Evolutionary conservation across 202 grass and related monocot species (phyloP).

Genomic region (Panicum hallii): DNA sequence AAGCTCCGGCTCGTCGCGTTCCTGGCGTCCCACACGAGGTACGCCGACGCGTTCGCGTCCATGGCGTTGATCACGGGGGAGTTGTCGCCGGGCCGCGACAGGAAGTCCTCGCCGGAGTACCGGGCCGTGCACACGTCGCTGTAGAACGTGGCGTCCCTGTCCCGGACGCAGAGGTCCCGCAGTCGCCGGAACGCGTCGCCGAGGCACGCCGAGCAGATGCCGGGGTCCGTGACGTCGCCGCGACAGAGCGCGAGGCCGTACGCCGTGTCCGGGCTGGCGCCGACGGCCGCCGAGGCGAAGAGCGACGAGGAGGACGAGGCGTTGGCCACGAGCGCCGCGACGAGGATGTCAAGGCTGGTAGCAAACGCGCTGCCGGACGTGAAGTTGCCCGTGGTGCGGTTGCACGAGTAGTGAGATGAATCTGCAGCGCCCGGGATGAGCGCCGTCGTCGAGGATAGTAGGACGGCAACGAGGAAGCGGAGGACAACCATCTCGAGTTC

Average conservation of each 20-base stretch:
- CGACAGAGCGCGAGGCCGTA: neutral
- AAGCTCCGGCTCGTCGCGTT: constrained; percentile 40
- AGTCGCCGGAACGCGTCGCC: constrained; percentile 5
- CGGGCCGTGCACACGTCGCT: constrained; percentile 58
- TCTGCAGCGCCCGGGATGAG: neutral
- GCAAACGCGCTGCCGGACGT: constrained; percentile 46
- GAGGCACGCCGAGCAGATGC: constrained; percentile 52
- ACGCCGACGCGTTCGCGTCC: constrained; percentile 47
- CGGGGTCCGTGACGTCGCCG: constrained; percentile 43
- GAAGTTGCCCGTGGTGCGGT: constrained; percentile 52
- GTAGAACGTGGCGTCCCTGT: constrained; percentile 42
- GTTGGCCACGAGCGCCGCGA: constrained; percentile 24
- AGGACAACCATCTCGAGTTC: neutral
- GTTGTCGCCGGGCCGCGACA: constrained; percentile 38
- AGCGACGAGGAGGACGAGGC: constrained; percentile 38
- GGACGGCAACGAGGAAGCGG: neutral
- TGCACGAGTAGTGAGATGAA: constrained; percentile 40
- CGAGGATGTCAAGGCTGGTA: constrained; percentile 46
- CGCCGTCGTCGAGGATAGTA: neutral
- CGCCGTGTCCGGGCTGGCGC: constrained; percentile 13
- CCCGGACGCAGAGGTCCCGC: neutral
- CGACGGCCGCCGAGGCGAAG: constrained; percentile 43
- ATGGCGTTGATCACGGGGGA: constrained; percentile 27
- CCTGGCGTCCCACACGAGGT: constrained; percentile 31
- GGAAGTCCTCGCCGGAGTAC: constrained; percentile 65